A percentile compares a stretch with the other conserved stretches of the same genome.
Conservation (phyloP, 768 basidiomycete species). For the Tricholoma sp. region DNA sequence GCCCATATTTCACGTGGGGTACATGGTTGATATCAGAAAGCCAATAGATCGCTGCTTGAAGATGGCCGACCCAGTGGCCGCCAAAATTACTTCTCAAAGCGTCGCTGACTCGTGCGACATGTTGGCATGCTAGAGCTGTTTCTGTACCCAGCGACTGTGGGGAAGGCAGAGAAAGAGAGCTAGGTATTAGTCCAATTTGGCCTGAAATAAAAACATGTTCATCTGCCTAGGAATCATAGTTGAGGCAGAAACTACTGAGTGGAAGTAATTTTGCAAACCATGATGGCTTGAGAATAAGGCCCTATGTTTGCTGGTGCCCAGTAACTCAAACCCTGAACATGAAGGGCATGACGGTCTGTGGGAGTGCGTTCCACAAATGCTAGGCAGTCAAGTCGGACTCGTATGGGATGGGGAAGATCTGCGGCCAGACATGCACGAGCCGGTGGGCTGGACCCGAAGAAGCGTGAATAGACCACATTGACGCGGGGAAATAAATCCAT, state of each 20-base stretch:
- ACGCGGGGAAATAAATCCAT: constrained; percentile 76
- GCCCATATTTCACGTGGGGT: constrained; percentile 34
- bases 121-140: constrained; percentile 74
- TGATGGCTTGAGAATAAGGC: constrained; percentile 92
- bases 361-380: constrained; percentile 48
- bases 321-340: constrained; percentile 94
- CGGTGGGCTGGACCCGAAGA: constrained; percentile 90
- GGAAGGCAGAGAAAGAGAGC: constrained; percentile 60
- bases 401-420: constrained; percentile 51
- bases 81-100: constrained; percentile 53
- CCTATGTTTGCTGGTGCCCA: constrained; percentile 99
- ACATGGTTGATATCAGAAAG: constrained; percentile 39
- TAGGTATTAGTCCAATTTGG: constrained; percentile 88
- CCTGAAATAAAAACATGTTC: constrained; percentile 87
- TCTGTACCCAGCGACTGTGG: constrained; percentile 57
- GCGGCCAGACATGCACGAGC: constrained; percentile 92
- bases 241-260: background rate
- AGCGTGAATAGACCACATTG: constrained; percentile 74
- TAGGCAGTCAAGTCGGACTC: constrained; percentile 74
- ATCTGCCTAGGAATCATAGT: constrained; percentile 44
- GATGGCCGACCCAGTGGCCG: constrained; percentile 56
- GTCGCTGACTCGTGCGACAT: constrained; percentile 61
- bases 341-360: constrained; percentile 65
- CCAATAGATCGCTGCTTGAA: constrained; percentile 72
- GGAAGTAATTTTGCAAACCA: constrained; percentile 40